Percentiles rank a stretch among this genome's conserved stretches.
These are phyloP conservation scores for Yarrowia osloensis DNA, from an alignment of 805 yeast species.

Conservation along the genomic window DNA sequence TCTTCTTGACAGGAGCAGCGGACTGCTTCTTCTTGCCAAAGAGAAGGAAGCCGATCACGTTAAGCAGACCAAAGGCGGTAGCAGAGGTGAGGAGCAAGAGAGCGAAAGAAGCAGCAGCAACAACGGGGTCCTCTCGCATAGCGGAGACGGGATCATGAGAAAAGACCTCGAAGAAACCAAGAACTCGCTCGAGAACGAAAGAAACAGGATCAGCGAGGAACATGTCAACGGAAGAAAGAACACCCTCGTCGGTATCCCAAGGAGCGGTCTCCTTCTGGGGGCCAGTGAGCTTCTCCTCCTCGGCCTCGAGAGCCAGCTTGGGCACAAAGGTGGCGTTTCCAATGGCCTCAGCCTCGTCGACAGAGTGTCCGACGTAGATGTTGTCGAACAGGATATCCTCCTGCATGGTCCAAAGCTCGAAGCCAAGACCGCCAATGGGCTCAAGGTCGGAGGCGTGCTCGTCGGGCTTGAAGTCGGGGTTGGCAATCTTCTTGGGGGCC, in stretches of 20 bases:
- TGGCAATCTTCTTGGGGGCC: constrained; percentile 62
- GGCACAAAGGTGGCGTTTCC: constrained; percentile 72
- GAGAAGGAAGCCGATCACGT: constrained; percentile 27
- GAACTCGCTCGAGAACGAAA: constrained; percentile 38
- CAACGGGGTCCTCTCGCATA: constrained; percentile 43
- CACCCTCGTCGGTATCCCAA: constrained; percentile 27
- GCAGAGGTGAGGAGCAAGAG: constrained; percentile 37
- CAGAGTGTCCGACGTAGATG: constrained; percentile 77
- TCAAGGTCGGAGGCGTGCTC: constrained; percentile 57
- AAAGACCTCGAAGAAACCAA: constrained; percentile 41
- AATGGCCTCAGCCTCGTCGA: constrained; percentile 74
- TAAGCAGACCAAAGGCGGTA: constrained; percentile 39
- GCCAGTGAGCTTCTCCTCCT: constrained; percentile 20
- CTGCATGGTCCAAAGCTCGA: constrained; percentile 87
- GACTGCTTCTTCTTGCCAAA: constrained; percentile 29
- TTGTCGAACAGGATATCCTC: constrained; percentile 72
- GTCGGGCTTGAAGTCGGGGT: constrained; percentile 68
- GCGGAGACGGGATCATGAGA: constrained; percentile 41
- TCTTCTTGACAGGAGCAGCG: constrained; percentile 49
- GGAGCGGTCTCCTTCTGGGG: constrained; percentile 30
- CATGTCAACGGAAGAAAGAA: constrained; percentile 36
- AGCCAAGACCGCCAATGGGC: constrained; percentile 75
- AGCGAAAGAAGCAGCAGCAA: constrained; percentile 39
- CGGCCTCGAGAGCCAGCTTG: constrained; percentile 43
- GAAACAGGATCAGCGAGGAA: constrained; percentile 43